Evolutionary conservation across 441 rosid species (phyloP).

Genomic region (Gossypium schwendimanii): DNA sequence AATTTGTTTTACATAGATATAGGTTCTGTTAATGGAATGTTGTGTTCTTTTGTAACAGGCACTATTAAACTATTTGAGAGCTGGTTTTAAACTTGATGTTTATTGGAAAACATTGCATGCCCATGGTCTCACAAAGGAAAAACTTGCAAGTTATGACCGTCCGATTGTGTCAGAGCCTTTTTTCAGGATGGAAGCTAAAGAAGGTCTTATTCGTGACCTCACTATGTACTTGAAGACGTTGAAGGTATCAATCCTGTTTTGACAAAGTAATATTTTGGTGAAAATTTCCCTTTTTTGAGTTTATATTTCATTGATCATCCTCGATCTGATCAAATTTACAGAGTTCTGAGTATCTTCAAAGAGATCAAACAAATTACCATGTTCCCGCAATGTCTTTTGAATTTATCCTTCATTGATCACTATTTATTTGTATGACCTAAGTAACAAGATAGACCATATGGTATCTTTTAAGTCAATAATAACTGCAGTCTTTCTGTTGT

Average conservation of each 20-base stretch:
- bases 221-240: slow-evolving; percentile 60
- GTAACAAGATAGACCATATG: background rate
- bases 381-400: background rate
- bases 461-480: background rate
- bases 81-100: slow-evolving; percentile 43
- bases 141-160: slow-evolving; percentile 54
- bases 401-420: background rate
- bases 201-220: slow-evolving; percentile 59
- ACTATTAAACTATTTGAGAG: slow-evolving; percentile 49
- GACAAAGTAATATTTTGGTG: background rate
- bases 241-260: slow-evolving; percentile 33
- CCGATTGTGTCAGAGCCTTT: slow-evolving; percentile 44
- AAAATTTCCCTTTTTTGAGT: background rate
- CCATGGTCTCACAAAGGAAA: slow-evolving; percentile 55
- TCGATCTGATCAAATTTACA: too few relatives aligned
- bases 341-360: too few relatives aligned
- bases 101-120: slow-evolving; percentile 57
- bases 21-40: slow-evolving; percentile 9
- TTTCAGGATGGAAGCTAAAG: slow-evolving; percentile 43
- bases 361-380: too few relatives aligned
- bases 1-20: slow-evolving; percentile 9
- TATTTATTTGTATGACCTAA: background rate
- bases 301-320: background rate
- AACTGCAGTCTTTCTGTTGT: background rate
- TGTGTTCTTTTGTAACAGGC: slow-evolving; percentile 35